phyloP scores from a whole-genome alignment of 805 yeast genomes.

The Candida yuanshanica region DNA sequence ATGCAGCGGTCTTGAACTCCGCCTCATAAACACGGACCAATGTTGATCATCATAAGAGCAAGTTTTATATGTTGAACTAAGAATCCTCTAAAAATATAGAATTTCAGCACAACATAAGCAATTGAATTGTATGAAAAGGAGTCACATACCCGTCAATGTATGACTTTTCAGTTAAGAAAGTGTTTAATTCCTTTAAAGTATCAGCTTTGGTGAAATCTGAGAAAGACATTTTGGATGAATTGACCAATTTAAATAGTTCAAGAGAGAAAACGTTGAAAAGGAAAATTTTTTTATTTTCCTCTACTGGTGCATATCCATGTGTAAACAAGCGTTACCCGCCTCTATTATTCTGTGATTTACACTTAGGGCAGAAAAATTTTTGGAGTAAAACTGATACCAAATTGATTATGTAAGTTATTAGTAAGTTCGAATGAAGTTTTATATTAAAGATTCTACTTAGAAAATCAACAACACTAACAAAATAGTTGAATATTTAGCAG shows the following conservation, averaged over 20 bases:
- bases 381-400: background rate
- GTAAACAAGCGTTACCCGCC: background rate
- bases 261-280: conserved; percentile 1
- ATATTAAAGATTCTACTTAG: too few species aligned
- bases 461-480: too few species aligned
- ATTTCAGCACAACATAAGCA: conserved; percentile 1
- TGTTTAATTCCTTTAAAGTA: conserved; percentile 70
- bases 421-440: too few species aligned
- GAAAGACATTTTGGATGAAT: conserved; percentile 51
- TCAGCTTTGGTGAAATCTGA: conserved; percentile 77
- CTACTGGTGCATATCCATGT: too few species aligned
- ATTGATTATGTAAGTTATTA: too few species aligned
- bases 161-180: conserved; percentile 85
- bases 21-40: conserved; percentile 98
- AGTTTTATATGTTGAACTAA: background rate
- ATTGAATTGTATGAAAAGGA: background rate
- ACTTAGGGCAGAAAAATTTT: background rate
- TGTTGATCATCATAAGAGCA: conserved; percentile 54
- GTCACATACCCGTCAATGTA: conserved; percentile 90
- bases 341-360: conserved; percentile 1
- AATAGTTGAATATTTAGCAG: too few species aligned
- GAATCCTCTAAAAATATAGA: background rate
- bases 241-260: background rate
- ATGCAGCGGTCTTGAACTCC: conserved; percentile 93
- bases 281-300: conserved; percentile 6